Base-by-base conservation (phyloP, 345 rosid species). In the Sisymbrium irio region DNA sequence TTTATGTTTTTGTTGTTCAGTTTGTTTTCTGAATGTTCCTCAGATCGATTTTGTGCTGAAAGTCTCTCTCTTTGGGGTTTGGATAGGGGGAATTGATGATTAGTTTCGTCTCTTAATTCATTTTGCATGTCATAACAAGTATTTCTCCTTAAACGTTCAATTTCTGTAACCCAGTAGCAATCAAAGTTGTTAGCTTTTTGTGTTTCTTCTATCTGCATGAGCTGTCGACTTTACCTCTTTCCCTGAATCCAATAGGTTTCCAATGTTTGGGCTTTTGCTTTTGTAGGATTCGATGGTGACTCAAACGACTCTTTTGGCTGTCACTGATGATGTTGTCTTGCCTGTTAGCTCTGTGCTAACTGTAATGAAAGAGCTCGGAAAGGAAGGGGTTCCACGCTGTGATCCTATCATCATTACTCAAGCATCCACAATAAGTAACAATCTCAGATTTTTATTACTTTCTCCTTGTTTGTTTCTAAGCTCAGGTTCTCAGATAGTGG, bases 361-460 rank as follows among this genome's bases (percentile, higher is more conserved):
- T 75, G 32, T 80, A 13, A 60, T 77, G 25, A 74, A 75, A 84
- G 82, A 75, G 76, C 72, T 78, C 63, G 81, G 64, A 14, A 75
- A 55, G 10, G 83, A 69, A 27, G 77, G 65, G 55, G 28, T 68
- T 39, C 81, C 79, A 22, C 63, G 57, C 18, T 85, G 69, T 27
- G 84, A 83, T 62, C 85, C 91, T 79, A 77, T 76, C 46, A 72
- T 87, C 35, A 72, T 89, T 40, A 82, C 91, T 11, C 96, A 87
- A 76, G 88, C 96, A 15, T 83, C 88, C 40, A 68, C 78, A 42
- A 45, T 82, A 47, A 81, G 97, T 89, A 85, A 54, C 7, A 28
- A 42, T 27, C 67, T 59, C 69, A 8, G 1, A 65, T 63, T 45
- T 12, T 72, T 14, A 1, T 67, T 42, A 18, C 28, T 62, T 47